Conservation (phyloP, 2,329 filamentous ascomycete genomes). For the Xylariaceae sp. region DNA sequence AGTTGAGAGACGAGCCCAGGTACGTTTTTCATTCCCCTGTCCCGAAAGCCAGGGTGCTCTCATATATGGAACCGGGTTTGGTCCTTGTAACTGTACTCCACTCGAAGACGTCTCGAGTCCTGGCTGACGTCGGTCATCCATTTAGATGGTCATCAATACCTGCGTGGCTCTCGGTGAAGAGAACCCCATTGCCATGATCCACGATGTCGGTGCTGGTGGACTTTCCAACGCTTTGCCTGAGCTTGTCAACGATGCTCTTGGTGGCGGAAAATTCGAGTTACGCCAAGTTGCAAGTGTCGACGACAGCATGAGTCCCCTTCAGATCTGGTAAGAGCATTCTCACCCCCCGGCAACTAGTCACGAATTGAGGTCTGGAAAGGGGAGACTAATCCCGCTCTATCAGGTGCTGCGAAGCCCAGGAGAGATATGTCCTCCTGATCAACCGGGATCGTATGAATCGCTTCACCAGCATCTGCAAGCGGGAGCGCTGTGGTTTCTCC, state of each 20-base stretch:
- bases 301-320: conserved; percentile 84
- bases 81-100: neutral
- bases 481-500: conserved; percentile 89
- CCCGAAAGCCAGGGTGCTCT: too few species aligned
- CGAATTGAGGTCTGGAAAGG: too few species aligned
- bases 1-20: conserved; percentile 84
- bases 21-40: conserved; percentile 1
- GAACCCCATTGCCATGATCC: conserved; percentile 93
- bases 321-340: conserved; percentile 67
- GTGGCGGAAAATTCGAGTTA: conserved; percentile 89
- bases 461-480: conserved; percentile 61
- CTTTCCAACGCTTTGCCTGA: conserved; percentile 70
- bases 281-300: conserved; percentile 89
- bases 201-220: conserved; percentile 94
- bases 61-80: too few species aligned
- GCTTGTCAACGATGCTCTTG: conserved; percentile 70
- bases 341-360: too few species aligned
- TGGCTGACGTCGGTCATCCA: too few species aligned
- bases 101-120: conserved; percentile 3
- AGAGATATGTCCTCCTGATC: conserved; percentile 89
- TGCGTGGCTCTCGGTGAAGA: conserved; percentile 78
- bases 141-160: conserved; percentile 86
- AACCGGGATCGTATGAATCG: conserved; percentile 73
- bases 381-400: too few species aligned
- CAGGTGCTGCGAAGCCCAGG: conserved; percentile 79